Base-by-base conservation (phyloP, 1,284 basidiomycete species). In the Cystobasidium slooffiae region DNA sequence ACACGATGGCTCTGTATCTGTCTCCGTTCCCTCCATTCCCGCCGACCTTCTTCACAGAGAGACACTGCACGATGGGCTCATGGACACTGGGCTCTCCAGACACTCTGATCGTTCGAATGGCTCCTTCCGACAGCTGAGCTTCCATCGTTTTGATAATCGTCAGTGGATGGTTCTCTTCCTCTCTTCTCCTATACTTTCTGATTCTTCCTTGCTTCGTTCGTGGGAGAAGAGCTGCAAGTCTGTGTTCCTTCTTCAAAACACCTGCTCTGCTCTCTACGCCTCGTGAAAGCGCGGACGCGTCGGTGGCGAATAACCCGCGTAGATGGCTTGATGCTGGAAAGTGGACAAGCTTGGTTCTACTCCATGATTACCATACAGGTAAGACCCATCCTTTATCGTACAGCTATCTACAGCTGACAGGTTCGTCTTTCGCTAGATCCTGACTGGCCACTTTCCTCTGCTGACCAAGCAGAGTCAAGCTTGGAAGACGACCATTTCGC, bases 1-100 rank as follows among this genome's bases (percentile, higher is more conserved):
- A 73, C 43, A 73, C 44, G 43, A 73, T 73, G n/a, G 70, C 70
- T 37, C 70, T 55, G 70, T 65, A 65, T 37, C 70, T 66, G 52
- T 55, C 70, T 16, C 14, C 22, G 18, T 12, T 49, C 43, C 44
- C 64, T 37, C 64, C 64, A 37, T 41, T 53, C 22, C 61, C 46
- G 44, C 24, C 52, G 62, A 73, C 70, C 55, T 73, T 59, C 37
- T 73, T 73, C 7, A 61, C 58, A 49, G 70, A 73, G n/a, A 73
- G 63, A 51, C 70, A 73, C 63, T 73, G 70, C 41, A 73, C 12
- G 41, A 64, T 52, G n/a, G 70, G 70, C 41, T 66, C 63, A 7
- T 44, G 39, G 49, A 65, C 63, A 63, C 70, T 53, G 49, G 47
- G 18, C 14, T 37, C 37, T n/a, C 52, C 63, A 51, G 18, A 58